These are phyloP conservation scores for Pleurotus eryngii DNA, from an alignment of 768 basidiomycete genomes.

Conservation along the genomic window DNA sequence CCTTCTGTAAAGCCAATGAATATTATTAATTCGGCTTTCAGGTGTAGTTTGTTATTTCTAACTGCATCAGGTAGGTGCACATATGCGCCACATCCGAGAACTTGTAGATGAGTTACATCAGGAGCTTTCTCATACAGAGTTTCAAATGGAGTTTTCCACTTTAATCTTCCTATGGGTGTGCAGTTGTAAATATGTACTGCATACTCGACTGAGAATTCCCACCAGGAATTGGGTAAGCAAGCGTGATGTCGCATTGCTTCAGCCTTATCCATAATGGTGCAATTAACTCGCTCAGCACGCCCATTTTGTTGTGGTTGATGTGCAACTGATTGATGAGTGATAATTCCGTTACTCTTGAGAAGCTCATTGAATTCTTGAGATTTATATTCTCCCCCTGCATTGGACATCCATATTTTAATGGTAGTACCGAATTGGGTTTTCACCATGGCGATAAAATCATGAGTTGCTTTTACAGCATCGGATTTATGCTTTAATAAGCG, in stretches of 20 bases:
- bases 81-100: no score
- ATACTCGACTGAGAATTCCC: no score
- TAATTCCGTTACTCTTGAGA: constrained; percentile 14
- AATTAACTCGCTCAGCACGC: constrained; percentile 26
- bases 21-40: neutral
- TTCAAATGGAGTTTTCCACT: no score
- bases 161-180: no score
- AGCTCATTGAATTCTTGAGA: constrained; percentile 8
- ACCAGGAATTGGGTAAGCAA: no score
- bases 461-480: constrained; percentile 7
- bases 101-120: no score
- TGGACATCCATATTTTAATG: constrained; percentile 7
- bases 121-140: no score
- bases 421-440: constrained; percentile 8
- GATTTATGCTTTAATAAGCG: constrained; percentile 9
- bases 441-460: constrained; percentile 6
- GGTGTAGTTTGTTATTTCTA: neutral
- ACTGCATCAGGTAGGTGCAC: neutral
- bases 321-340: constrained; percentile 14
- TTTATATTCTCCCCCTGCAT: constrained; percentile 14
- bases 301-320: constrained; percentile 26
- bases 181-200: no score
- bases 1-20: neutral
- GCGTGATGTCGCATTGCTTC: constrained; percentile 17
- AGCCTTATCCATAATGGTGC: constrained; percentile 17